These are phyloP conservation scores for Fusarium dimerum DNA, from an alignment of 2,329 filamentous ascomycete genomes.

Conservation along the genomic window DNA sequence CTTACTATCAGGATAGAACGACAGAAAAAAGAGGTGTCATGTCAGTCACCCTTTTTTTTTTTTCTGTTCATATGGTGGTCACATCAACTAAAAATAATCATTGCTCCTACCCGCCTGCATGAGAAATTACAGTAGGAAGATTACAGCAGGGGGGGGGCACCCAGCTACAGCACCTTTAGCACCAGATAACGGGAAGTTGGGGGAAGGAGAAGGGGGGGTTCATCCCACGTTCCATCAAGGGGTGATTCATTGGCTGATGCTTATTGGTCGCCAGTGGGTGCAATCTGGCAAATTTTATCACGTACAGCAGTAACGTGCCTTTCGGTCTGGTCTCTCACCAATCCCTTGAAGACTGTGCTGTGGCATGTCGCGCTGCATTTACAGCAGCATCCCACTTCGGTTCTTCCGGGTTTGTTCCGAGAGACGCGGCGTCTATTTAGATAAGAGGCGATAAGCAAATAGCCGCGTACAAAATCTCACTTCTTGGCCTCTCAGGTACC, in stretches of 20 bases:
- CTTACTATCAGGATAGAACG: not conserved
- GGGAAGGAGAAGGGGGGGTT: not conserved
- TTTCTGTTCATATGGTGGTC: conserved; percentile 3
- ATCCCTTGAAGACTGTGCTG: too few species aligned
- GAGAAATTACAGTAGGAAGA: not conserved
- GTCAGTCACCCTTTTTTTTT: not conserved
- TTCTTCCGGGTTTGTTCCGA: not conserved
- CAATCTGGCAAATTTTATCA: not conserved
- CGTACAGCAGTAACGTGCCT: too few species aligned
- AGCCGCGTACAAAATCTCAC: not conserved
- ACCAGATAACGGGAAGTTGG: conserved; percentile 14
- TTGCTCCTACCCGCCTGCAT: not conserved
- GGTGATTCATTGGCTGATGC: not conserved
- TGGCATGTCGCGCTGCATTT: too few species aligned
- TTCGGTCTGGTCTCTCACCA: too few species aligned
- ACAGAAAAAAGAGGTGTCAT: not conserved
- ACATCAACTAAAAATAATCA: not conserved
- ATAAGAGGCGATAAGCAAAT: not conserved
- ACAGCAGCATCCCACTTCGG: too few species aligned
- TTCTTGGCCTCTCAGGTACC: too few species aligned
- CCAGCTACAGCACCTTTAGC: conserved; percentile 13
- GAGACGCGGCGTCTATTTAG: not conserved
- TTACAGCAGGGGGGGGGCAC: not conserved
- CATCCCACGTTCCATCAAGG: not conserved
- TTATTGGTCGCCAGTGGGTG: not conserved